These are phyloP conservation scores for Cymodocea nodosa DNA, from an alignment of 116 monocot species.

Conservation along the genomic window DNA sequence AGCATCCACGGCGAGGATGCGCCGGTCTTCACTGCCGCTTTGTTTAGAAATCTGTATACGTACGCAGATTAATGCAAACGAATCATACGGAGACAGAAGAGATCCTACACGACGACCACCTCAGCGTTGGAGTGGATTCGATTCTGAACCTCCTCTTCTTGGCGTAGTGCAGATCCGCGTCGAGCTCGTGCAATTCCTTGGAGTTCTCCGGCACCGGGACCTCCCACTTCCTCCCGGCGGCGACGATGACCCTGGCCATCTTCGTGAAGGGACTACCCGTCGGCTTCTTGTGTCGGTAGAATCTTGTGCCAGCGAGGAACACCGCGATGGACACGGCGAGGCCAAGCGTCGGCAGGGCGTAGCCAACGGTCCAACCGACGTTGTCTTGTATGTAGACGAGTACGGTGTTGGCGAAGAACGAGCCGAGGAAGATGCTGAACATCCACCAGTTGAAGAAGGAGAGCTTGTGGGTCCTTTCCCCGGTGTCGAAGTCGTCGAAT, in stretches of 20 bases:
- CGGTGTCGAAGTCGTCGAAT: conserved; percentile 58
- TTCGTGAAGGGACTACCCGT: conserved; percentile 21
- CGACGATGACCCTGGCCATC: conserved; percentile 19
- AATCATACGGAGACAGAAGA: no score
- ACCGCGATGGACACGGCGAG: conserved; percentile 17
- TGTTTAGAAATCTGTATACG: not conserved
- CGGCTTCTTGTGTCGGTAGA: conserved; percentile 36
- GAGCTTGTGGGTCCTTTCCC: conserved; percentile 41
- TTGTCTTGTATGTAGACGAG: conserved; percentile 63
- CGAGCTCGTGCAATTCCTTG: conserved; percentile 35
- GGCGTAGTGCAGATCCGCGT: conserved; percentile 1
- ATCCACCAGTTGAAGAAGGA: conserved; percentile 46
- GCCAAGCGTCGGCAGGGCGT: conserved; percentile 33
- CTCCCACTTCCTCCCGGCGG: conserved; percentile 24
- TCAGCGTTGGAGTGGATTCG: no score
- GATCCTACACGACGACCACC: no score
- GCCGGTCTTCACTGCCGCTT: conserved; percentile 1
- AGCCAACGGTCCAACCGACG: conserved; percentile 18
- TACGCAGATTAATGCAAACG: no score
- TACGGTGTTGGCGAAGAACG: conserved; percentile 52
- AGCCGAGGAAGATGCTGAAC: conserved; percentile 27
- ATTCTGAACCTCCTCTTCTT: conserved; percentile 3
- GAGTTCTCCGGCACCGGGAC: conserved; percentile 17
- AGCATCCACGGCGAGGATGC: conserved; percentile 5
- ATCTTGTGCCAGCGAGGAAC: conserved; percentile 22